Conservation (phyloP, 495 filamentous ascomycete genomes). For the Penicillium maclennaniae region DNA sequence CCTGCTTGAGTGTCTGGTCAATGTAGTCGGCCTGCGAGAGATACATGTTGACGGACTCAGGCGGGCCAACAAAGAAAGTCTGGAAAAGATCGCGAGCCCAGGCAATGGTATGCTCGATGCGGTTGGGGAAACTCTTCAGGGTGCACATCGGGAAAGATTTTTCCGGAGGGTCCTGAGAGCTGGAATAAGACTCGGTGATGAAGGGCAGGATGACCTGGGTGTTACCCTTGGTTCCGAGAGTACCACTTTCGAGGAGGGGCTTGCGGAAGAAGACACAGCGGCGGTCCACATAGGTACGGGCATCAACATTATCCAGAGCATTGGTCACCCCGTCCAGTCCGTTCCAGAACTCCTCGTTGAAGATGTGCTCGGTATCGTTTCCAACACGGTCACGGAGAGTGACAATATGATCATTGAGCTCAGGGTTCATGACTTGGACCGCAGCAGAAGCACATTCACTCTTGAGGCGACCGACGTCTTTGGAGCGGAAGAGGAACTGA, state of each 20-base stretch:
- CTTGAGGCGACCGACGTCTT: conserved; percentile 96
- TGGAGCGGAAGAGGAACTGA: conserved; percentile 92
- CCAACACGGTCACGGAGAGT: conserved; percentile 86
- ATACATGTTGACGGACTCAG: conserved; percentile 94
- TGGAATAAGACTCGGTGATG: conserved; percentile 96
- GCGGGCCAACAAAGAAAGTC: conserved; percentile 85
- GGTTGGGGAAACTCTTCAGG: conserved; percentile 94
- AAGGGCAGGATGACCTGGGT: conserved; percentile 89
- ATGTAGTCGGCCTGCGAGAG: conserved; percentile 89
- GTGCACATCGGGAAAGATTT: conserved; percentile 99
- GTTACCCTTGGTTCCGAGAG: conserved; percentile 97
- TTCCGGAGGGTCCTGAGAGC: conserved; percentile 96
- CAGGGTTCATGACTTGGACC: conserved; percentile 91
- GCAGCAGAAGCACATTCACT: conserved; percentile 90
- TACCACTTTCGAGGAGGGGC: conserved; percentile 93
- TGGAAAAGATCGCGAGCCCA: conserved; percentile 97
- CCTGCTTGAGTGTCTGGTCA: conserved; percentile 83
- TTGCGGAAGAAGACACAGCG: conserved; percentile 99
- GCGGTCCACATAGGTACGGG: conserved; percentile 93
- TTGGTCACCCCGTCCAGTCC: conserved; percentile 91
- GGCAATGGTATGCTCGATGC: conserved; percentile 98
- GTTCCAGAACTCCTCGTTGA: conserved; percentile 93
- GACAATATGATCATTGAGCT: conserved; percentile 78
- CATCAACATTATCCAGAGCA: conserved; percentile 96
- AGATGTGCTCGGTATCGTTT: conserved; percentile 87